Base-by-base conservation (phyloP, 306 rosid genomes). In the Pyrus bretschneideri region DNA sequence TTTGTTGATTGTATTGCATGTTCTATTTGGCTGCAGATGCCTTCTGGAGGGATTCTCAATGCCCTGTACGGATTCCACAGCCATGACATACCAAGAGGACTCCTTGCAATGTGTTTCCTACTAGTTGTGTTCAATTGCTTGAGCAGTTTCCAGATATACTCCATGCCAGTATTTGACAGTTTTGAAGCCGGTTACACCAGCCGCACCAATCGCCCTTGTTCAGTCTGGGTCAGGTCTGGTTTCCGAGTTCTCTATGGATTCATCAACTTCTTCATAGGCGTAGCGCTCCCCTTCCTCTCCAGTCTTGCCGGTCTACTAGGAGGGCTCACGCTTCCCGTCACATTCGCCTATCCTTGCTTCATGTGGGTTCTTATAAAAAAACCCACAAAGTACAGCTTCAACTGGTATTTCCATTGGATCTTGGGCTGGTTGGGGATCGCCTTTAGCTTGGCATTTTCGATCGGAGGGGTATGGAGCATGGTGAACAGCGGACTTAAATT, bases 321-420 rank as follows among this genome's bases (percentile, higher is more conserved):
- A 82, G 99, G 99, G 72, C 97, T 95, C 64, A 95, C 99, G 23
- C 99, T 95, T 70, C 99, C 99, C 0, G 97, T 95, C 84, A 92
- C 99, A 23, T 95, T 95, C 75, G 99, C 99, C 61, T 92, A 95
- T 85, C 99, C 99, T 79, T 95, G 99, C 86, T 95, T 95, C 92
- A 95, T 95, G 99, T 95, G 99, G 99, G 92, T 95, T 80, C 97
- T 95, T 72, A 90, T 95, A 9, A 95, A 95, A 61, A 90, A 87
- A 83, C 99, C 99, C 58, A 60, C 93, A 22, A 92, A 91, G 72
- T 92, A 85, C 83, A 90, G 97, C 84, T 95, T 95, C 80, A 95
- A 83, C 79, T 95, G 99, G 99, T 95, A 95, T 59, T 91, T 95
- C 83, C 80, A 95, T 79, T 95, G 97, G 99, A 89, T 71, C 71